phyloP scores from a whole-genome alignment of 1,139 yeast genomes.

The Zygosaccharomyces pseudobailii region DNA sequence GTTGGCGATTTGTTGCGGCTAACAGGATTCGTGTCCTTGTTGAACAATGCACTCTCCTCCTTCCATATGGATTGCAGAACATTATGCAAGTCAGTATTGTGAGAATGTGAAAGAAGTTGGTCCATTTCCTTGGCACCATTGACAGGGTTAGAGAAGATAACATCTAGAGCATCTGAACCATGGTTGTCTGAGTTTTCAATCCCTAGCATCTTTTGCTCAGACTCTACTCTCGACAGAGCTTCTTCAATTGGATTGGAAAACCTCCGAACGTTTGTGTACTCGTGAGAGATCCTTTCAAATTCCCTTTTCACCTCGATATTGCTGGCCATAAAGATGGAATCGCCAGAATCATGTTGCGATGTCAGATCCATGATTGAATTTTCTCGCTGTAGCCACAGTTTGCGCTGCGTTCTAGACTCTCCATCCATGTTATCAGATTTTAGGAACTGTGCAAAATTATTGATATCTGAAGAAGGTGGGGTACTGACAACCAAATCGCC shows the following conservation, averaged over 20 bases:
- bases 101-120: slow-evolving; percentile 21
- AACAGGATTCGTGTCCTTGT: slow-evolving; percentile 25
- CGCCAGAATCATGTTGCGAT: slow-evolving; percentile 30
- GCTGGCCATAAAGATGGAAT: slow-evolving; percentile 41
- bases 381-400: slow-evolving; percentile 78
- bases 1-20: slow-evolving; percentile 12
- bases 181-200: slow-evolving; percentile 10
- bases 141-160: slow-evolving; percentile 9
- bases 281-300: slow-evolving; percentile 70
- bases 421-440: slow-evolving; percentile 36
- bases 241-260: slow-evolving; percentile 65
- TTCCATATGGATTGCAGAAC: slow-evolving; percentile 29
- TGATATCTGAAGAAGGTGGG: slow-evolving; percentile 21
- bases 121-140: slow-evolving; percentile 14
- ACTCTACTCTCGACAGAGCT: slow-evolving; percentile 46
- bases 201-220: slow-evolving; percentile 11
- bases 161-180: slow-evolving; percentile 4
- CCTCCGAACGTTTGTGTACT: slow-evolving; percentile 64
- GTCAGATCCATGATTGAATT: slow-evolving; percentile 59
- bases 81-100: slow-evolving; percentile 24
- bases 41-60: slow-evolving; percentile 26
- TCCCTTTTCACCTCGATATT: slow-evolving; percentile 67
- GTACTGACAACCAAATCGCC: slow-evolving; percentile 5
- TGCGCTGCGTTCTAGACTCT: slow-evolving; percentile 75
- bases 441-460: slow-evolving; percentile 37